phyloP scores from a whole-genome alignment of 2,329 filamentous ascomycete genomes.

The Pyricularia pennisetigena region DNA sequence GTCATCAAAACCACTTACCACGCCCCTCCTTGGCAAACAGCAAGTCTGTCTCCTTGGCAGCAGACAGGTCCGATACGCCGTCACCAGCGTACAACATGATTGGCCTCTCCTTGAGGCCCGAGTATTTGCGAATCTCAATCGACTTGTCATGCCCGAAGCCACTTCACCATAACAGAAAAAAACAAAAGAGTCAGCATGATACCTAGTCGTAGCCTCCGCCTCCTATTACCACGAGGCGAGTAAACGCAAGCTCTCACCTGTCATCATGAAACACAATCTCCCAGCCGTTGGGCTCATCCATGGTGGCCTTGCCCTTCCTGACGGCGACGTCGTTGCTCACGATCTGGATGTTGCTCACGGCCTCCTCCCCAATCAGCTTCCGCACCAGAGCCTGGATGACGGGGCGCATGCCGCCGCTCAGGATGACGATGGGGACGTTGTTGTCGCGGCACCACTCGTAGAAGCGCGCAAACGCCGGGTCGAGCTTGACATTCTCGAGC shows the following conservation, averaged over 20 bases:
- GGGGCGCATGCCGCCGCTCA: conserved; percentile 88
- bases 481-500: conserved; percentile 73
- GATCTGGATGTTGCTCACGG: conserved; percentile 66
- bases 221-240: conserved; percentile 3
- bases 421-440: conserved; percentile 84
- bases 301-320: conserved; percentile 55
- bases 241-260: conserved; percentile 35
- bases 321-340: conserved; percentile 74
- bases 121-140: conserved; percentile 80
- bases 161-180: conserved; percentile 26
- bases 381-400: conserved; percentile 78
- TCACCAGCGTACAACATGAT: conserved; percentile 92
- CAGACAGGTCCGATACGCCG: conserved; percentile 85
- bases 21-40: conserved; percentile 89
- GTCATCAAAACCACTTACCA: conserved; percentile 37
- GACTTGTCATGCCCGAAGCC: conserved; percentile 97
- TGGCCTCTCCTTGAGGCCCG: conserved; percentile 64
- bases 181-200: conserved; percentile 6
- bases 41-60: conserved; percentile 84
- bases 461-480: conserved; percentile 82
- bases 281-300: conserved; percentile 70
- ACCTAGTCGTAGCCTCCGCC: not conserved
- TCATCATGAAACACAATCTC: conserved; percentile 82
- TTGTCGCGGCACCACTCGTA: conserved; percentile 71
- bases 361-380: conserved; percentile 66